Evolutionary conservation across 495 filamentous ascomycete species (phyloP), one percentile per base, ranked within the genome.

Genomic region (Darksidea phi): DNA sequence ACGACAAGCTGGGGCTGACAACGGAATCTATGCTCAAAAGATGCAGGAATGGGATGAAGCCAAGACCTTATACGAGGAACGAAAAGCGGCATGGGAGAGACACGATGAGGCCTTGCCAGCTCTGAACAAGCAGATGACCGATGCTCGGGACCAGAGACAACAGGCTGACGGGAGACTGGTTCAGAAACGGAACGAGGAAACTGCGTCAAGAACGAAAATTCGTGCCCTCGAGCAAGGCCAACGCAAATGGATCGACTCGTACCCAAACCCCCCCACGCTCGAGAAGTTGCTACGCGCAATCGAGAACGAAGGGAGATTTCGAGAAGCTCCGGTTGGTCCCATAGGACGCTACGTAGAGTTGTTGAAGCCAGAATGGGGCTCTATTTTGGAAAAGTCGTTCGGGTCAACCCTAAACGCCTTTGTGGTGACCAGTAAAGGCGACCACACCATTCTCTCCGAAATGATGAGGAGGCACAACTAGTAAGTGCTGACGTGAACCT

Each of bases 361-460:
- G 37, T 77, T 84, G 23, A 84, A 94, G 59, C 88, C 88, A 6
- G 77, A 88, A 67, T 99, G 94, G 94, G 86, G 86, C 6, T 83
- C 80, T n/a, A 83, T 92, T 51, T 70, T 97, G 8, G 94, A 99
- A 69, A 84, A 79, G 57, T 80, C 80, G 2, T 74, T 96, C 42
- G 89, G 89, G 46, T 68, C 51, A 5, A 79, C 70, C 15, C 74
- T 97, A 50, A 84, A 78, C 55, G 83, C 78, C 13, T 99, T 97
- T 70, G 78, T 97, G 52, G 93, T 97, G 26, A 85, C 84, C 11
- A 88, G 77, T 59, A 87, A 86, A 66, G 66, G 72, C 38, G 92
- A 97, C 69, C 82, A 86, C 69, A 77, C 73, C 17, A 75, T 81
- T 17, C 80, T 97, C 2, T 74, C 75, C 0, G 67, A 67, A 1